phyloP scores from a whole-genome alignment of 83 land plant species.

The Picea abies region DNA sequence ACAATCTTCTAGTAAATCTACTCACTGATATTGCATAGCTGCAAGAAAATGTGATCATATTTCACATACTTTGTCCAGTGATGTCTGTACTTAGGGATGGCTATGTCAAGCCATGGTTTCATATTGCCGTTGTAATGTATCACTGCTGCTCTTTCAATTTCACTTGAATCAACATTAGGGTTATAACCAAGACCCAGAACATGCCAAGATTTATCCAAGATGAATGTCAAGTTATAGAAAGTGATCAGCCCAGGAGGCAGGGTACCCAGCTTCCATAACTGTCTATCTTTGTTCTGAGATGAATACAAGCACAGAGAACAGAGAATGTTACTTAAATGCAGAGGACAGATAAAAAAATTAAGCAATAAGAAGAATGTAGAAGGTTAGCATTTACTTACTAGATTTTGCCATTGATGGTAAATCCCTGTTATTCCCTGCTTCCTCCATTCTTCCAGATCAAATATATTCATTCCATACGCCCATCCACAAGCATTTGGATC shows the following conservation, averaged over 20 bases:
- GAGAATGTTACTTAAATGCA: background rate
- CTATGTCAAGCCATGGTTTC: slow-evolving; percentile 85
- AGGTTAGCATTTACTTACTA: slow-evolving; percentile 42
- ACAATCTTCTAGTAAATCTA: background rate
- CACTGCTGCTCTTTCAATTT: slow-evolving; percentile 66
- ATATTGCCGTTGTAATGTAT: slow-evolving; percentile 81
- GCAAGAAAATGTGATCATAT: slow-evolving; percentile 53
- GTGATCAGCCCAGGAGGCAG: slow-evolving; percentile 67
- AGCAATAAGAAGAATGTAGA: no score
- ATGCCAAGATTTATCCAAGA: slow-evolving; percentile 63
- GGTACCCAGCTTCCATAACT: slow-evolving; percentile 71
- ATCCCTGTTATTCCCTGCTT: slow-evolving; percentile 62
- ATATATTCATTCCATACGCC: slow-evolving; percentile 58
- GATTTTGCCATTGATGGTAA: slow-evolving; percentile 72
- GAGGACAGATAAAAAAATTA: background rate
- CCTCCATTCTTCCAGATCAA: slow-evolving; percentile 73
- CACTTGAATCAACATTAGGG: slow-evolving; percentile 44
- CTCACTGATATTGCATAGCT: slow-evolving; percentile 52
- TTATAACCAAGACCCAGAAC: slow-evolving; percentile 77
- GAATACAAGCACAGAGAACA: background rate
- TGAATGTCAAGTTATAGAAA: slow-evolving; percentile 51
- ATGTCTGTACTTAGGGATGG: slow-evolving; percentile 38
- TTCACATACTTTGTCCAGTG: slow-evolving; percentile 47
- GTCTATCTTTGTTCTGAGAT: slow-evolving; percentile 61
- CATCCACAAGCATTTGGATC: slow-evolving; percentile 44